These are phyloP conservation scores for Monosporascus sp. DNA, from an alignment of 2,329 filamentous ascomycete genomes.

Conservation along the genomic window DNA sequence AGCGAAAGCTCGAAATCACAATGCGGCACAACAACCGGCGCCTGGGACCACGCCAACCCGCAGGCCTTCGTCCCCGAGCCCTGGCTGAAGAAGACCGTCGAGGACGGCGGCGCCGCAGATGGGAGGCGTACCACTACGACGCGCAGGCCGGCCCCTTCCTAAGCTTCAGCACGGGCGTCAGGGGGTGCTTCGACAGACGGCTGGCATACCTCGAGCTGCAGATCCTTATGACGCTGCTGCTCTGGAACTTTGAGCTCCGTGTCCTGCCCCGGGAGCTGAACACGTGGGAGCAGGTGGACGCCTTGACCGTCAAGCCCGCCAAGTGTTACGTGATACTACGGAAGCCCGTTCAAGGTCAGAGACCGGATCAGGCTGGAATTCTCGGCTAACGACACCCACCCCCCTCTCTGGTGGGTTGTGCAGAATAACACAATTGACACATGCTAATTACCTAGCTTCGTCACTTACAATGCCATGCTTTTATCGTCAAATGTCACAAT, in stretches of 20 bases:
- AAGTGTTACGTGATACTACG: background rate
- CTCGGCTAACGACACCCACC: no score
- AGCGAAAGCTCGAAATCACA: slow-evolving; percentile 50
- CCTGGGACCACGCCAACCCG: slow-evolving; percentile 56
- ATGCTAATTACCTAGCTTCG: no score
- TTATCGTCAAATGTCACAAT: no score
- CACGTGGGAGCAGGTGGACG: slow-evolving; percentile 43
- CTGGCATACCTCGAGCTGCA: slow-evolving; percentile 15
- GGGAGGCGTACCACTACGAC: slow-evolving; percentile 5
- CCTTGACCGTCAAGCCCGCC: background rate
- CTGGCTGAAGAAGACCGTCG: slow-evolving; percentile 13
- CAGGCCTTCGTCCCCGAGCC: slow-evolving; percentile 15
- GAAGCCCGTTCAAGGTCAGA: no score
- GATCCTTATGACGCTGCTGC: slow-evolving; percentile 13
- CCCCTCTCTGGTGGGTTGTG: no score
- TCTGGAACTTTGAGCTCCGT: slow-evolving; percentile 18
- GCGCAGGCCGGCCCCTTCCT: slow-evolving; percentile 10
- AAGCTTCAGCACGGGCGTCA: slow-evolving; percentile 12
- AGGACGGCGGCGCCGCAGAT: background rate
- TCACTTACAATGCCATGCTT: no score
- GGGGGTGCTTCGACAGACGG: slow-evolving; percentile 14
- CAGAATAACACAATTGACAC: no score
- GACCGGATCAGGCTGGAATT: no score
- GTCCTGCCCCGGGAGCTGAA: slow-evolving; percentile 22
- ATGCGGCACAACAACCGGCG: slow-evolving; percentile 39